Evolutionary conservation across 305 asterid genomes (phyloP), one percentile per base, ranked within the genome.

Genomic region (Striga hermonthica): DNA sequence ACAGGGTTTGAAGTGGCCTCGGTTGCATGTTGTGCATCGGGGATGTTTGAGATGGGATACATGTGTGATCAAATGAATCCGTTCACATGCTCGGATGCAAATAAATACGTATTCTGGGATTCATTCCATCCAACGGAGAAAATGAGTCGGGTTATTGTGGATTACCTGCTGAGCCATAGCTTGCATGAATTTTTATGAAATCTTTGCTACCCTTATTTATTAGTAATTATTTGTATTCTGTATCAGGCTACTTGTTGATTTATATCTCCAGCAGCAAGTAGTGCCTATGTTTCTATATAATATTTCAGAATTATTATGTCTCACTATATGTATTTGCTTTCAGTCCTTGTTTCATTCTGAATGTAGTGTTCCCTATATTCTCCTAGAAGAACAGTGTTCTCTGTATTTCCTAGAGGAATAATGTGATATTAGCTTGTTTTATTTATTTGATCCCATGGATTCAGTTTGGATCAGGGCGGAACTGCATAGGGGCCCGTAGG

Each of bases 1-100:
- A 37, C 81, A 88, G 98, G 98, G 7, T 86, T 86, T 62, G 92
- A 91, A 22, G 89, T 74, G 15, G 70, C 90, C 52, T 69, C 82
- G 6, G 75, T 80, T 6, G 98, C 96, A 49, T 91, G 98, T n/a
- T 91, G 98, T 71, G 88, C 94, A 0, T 64, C 94, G 1, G 98
- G 98, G 57, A 80, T 86, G 89, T 91, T 90, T 66, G 97, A 90
- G 78, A 80, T 90, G 97, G 94, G 95, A 62, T 90, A 82, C 7
- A 2, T 77, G 10, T 90, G 97, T 49, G 91, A 81, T 68, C 63
- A 74, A 41, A 2, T 82, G 62, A 90, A 79, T 43, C 97, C 97
- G 8, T 85, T 87, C 15, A 90, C 97, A 16, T 90, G 97, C 66
- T 55, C 79, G 0, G 95, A 90, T 64, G 96, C 96, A 67, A 79